A percentile compares a stretch with the other conserved stretches of the same genome.
phyloP scores from a whole-genome alignment of 2,329 filamentous ascomycete genomes.

The Venturia nashicola region DNA sequence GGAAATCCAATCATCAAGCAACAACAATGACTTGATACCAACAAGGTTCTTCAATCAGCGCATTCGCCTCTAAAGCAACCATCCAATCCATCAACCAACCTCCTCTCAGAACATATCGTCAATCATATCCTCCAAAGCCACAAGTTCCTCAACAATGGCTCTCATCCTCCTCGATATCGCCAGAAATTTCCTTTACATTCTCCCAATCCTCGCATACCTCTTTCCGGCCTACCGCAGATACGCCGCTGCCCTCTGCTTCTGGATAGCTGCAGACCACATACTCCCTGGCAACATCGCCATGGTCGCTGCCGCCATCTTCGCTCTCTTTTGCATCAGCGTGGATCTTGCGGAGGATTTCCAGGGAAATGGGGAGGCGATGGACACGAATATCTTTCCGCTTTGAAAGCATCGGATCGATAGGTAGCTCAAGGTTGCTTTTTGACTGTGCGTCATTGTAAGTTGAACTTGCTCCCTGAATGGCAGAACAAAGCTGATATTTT shows the following conservation, averaged over 20 bases:
- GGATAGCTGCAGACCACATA: background rate
- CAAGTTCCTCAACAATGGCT: background rate
- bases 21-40: background rate
- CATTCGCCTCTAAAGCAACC: background rate
- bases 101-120: background rate
- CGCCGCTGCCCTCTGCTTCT: background rate
- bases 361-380: background rate
- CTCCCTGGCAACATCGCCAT: background rate
- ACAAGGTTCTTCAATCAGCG: background rate
- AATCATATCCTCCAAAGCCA: background rate
- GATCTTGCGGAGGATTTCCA: background rate
- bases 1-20: background rate
- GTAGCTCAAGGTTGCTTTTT: background rate
- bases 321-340: background rate
- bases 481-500: background rate
- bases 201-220: background rate
- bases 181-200: background rate
- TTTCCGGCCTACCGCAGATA: background rate
- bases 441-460: background rate
- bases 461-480: background rate
- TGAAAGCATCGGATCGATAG: background rate
- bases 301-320: background rate
- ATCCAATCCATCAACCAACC: background rate
- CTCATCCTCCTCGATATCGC: background rate
- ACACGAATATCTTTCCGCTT: background rate